A percentile compares a stretch with the other conserved stretches of the same genome.
phyloP scores from a whole-genome alignment of 2,329 filamentous ascomycete genomes.

The Beauveria pseudobassiana region DNA sequence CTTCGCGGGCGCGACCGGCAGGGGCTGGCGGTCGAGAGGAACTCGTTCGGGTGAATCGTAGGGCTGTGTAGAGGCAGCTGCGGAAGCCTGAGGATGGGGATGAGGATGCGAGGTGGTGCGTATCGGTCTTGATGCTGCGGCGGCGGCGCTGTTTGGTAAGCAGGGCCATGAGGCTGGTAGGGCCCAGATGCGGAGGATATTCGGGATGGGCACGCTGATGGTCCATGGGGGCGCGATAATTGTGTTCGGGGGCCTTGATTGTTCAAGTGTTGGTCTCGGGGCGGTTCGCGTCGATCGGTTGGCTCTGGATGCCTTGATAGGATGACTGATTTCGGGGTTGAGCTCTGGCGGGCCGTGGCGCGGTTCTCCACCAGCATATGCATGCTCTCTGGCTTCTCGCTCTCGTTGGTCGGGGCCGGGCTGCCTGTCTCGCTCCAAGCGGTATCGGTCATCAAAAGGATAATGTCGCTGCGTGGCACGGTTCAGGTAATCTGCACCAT shows the following conservation, averaged over 20 bases:
- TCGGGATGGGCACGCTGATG: constrained; percentile 36
- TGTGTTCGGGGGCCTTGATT: constrained; percentile 23
- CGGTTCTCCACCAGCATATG: constrained; percentile 41
- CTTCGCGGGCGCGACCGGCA: constrained; percentile 14
- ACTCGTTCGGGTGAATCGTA: constrained; percentile 47
- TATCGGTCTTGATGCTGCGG: constrained; percentile 24
- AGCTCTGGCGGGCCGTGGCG: constrained; percentile 34
- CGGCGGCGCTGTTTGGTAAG: constrained; percentile 24
- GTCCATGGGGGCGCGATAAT: constrained; percentile 29
- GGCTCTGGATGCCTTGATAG: constrained; percentile 36
- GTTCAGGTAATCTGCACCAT: constrained; percentile 46
- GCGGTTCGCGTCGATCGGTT: constrained; percentile 30
- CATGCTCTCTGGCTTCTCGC: constrained; percentile 36
- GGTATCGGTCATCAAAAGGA: constrained; percentile 47
- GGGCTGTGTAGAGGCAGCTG: constrained; percentile 21
- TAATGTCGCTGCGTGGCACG: constrained; percentile 35
- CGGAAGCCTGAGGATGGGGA: constrained; percentile 17
- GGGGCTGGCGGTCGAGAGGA: constrained; percentile 31
- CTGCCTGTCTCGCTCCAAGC: constrained; percentile 40
- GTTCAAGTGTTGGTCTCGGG: constrained; percentile 25
- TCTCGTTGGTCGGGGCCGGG: constrained; percentile 37
- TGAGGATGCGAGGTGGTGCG: constrained; percentile 26
- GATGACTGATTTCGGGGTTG: constrained; percentile 37
- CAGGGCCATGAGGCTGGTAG: constrained; percentile 24
- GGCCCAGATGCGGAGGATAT: constrained; percentile 34